Base-by-base conservation (phyloP, 352 stramenopile species). In the Blastocystis hominis region DNA sequence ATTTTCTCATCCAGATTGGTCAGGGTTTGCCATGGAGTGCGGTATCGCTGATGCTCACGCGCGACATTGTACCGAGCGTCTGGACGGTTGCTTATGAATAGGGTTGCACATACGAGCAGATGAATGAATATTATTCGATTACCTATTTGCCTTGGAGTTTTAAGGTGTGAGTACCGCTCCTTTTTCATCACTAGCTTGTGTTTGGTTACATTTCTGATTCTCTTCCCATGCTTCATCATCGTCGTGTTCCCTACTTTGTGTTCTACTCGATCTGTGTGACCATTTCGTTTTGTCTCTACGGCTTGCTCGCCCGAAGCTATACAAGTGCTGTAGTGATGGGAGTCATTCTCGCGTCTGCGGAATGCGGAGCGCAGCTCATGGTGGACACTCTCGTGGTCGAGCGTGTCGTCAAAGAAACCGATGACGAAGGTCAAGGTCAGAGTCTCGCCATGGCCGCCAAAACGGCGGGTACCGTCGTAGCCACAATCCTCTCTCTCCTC, bases 201-300 rank as follows among this genome's bases (percentile, higher is more conserved):
- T 87, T 87, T 87, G 77, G 62, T 87, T 87, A 87, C 66, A 87
- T 87, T 47, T 87, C 77, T n/a, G 77, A 87, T 77, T 87, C 77
- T 46, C 55, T 78, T 34, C 77, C 77, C 66, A 75, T 87, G 53
- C 44, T 87, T 20, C 72, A 76, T 13, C 66, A 87, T 38, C 61
- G 61, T 55, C 47, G 77, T 54, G 47, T 78, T 78, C 62, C 66
- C 50, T 87, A 87, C 36, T 75, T 87, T 44, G 36, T 87, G 0
- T 78, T 87, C 46, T 87, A 87, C 55, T 69, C 77, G 3, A 36
- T 87, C 34, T 20, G 68, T 75, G 77, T 78, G 17, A 7, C 40
- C 36, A 47, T 77, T n/a, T n/a, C 44, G n/a, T 78, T 87, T 40
- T 76, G 68, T 20, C 34, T 64, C 44, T 87, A 87, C 55, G 42